Evolutionary conservation across 2,329 filamentous ascomycete species (phyloP), one percentile per base, ranked within the genome.

Genomic region (Aspergillus arachidicola): DNA sequence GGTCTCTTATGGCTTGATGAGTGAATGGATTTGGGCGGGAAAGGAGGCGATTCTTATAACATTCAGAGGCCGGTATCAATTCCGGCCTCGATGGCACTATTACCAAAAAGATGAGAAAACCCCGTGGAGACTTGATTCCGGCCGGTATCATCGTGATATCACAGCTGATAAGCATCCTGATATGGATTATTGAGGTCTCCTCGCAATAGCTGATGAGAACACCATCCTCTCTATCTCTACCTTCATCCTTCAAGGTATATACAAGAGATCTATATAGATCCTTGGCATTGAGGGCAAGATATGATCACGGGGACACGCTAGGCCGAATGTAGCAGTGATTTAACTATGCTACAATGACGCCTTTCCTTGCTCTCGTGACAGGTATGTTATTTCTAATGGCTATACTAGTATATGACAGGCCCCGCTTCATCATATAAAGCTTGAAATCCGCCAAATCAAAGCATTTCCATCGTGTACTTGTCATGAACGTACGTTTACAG

Each of bases 61-160:
- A 66, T 67, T 71, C 66, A 69, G 78, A 79, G 78, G 78, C 78
- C 78, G 79, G 79, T 76, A 79, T 78, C 72, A 76, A 79, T 80
- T 77, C 78, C 78, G 78, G 78, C 78, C 78, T 80, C 76, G 68
- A 67, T 68, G 66, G 65, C 70, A 68, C 68, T 70, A 79, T 77
- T 77, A 78, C 76, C 71, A 73, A 76, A 77, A 61, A 72, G 71
- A 73, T 67, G 69, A 64, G 48, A 62, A 68, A 63, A 69, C 61
- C 53, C 66, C 68, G 71, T 72, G 72, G 69, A 71, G 65, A 71
- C 65, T 62, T 66, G 64, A 50, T 61, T 50, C 48, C 34, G 58
- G 53, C 50, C 55, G 63, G 45, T 61, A 63, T 62, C 58, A 60
- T 58, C 61, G 43, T 58, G 41, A 34, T 45, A 53, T 41, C 19